Base-by-base conservation (phyloP, 176 grass and related monocot genomes). In the Eremochloa ophiuroides region DNA sequence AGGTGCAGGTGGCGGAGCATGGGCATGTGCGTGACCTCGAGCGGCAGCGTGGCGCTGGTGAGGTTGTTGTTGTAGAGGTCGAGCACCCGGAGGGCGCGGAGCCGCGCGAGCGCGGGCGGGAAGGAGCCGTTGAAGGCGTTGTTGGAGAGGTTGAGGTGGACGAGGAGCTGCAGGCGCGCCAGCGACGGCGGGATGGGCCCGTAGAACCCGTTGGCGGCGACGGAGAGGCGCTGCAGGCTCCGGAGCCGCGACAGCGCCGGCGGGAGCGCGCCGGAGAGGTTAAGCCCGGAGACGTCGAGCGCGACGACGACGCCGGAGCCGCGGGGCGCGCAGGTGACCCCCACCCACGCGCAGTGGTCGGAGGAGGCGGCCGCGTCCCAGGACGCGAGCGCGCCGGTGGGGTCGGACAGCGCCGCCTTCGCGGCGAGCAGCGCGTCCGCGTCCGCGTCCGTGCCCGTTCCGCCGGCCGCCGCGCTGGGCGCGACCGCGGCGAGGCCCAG, bases 51-150 rank as follows among this genome's bases (percentile, higher is more conserved):
- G 26, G 69, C 73, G 79, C 86, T 85, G 48, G 92, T 94, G 74
- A 98, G 81, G 65, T 98, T 92, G 84, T 98, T 98, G 59, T 90
- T 92, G 78, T 91, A 94, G 62, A 97, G 89, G 76, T 94, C 91
- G 70, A 94, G 92, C 14, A 82, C 66, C 12, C 71, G 38, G 55
- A 97, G 89, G 25, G 55, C 68, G 2, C 72, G 83, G 13, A 97
- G 88, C 12, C 73, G 80, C 29, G 80, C 41, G 31, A 94, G 89
- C 82, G 82, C 27, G 0, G 84, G 16, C 1, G 91, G 87, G 61
- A 97, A 80, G 43, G 85, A 87, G 15, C 80, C 83, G 65, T 89
- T 91, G 76, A 97, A 88, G 63, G 86, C 66, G 89, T 97, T 97
- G 75, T 90, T 90, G 71, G 92, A 94, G 82, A 97, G 92, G 79